Evolutionary conservation across 169 alveolate species (phyloP), one percentile per base, ranked within the genome.

Genomic region (Miamiensis avidus): DNA sequence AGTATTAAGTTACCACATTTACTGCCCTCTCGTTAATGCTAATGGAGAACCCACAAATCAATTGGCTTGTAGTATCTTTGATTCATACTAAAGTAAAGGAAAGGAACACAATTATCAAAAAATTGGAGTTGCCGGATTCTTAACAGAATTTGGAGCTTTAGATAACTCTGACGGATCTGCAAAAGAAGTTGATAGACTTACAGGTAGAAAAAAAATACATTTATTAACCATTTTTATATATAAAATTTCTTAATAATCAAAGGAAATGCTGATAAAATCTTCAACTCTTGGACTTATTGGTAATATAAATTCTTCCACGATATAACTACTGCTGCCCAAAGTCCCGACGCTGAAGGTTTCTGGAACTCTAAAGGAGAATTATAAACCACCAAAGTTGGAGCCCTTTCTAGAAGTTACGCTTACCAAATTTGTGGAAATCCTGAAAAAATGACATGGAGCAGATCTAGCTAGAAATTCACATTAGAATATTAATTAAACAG

Each of bases 141-240:
- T 95, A 32, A 85, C 95, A 69, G 98, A 95, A 86, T 95, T 95
- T 75, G 98, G 98, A 34, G 97, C 97, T 76, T 93, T 95, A 83
- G 65, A 88, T 16, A 90, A 94, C 83, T 74, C 89, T 0, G 78
- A 78, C 31, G 83, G 85, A 29, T 92, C 96, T 75, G 91, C 82
- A 34, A 74, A 84, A 75, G 97, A 94, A 88, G 89, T 94, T 33
- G 87, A 72, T 26, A 34, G 85, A 28, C 90, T 93, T 74, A 49
- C 89, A 16, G 94, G 91, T 86, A 88, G 85, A 0, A 85, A 91
- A 65, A 94, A 92, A 81, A 88, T 81, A 31, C 33, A 88, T 34
- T 34, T 69, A 32, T 81, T 33, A 78, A 32, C 76, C 11, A 73
- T 73, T 34, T 82, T 65, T 34, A 0, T 82, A 74, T 82, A 74